Evolutionary conservation across 2,329 filamentous ascomycete genomes (phyloP), one percentile per base, ranked within the genome.

Genomic region (Myriosclerotinia curreyana): DNA sequence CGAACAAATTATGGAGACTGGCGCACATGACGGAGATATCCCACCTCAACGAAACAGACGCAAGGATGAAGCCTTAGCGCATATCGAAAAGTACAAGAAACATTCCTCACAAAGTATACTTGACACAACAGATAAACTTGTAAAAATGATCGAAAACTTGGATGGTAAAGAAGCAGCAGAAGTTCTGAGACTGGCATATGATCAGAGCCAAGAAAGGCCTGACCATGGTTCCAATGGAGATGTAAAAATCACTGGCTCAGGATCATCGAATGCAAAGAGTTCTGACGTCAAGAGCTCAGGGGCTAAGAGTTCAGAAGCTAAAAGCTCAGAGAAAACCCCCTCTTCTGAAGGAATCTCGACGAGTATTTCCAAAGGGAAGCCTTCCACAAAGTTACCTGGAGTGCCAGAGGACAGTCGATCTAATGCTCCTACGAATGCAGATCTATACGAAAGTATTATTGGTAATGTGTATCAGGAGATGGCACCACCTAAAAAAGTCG

Each of bases 331-430:
- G 14, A 69, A 69, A 31, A 67, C 61, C 17, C 63, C 65, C 3
- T 67, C 68, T 9, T 69, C 68, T 3, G 68, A 69, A 58, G 66
- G 68, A 28, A 49, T 69, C 14, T 65, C 65, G 6, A 66, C 60
- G 11, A 62, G 31, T 25, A 8, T 3, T 14, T 22, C n/a, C n/a
- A 17, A 17, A 20, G n/a, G 28, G 8, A 53, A 25, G 36, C 11
- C 14, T 28, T 15, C 2, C 11, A 28, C 25, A 6, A 31, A 6
- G 22, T 22, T 46, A 2, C 3, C 36, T 20, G 28, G 5, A 20
- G 15, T 20, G 12, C 8, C n/a, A 11, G 38, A 49, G 36, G 15
- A 51, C 2, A 1, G 5, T 20, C 3, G 25, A 20, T 12, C 8
- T 2, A 12, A 38, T 20, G 2, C 5, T 8, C 31, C 42, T 48